Evolutionary conservation across 1,139 yeast genomes (phyloP).

Genomic region (Saccharomyces pastorianus): DNA sequence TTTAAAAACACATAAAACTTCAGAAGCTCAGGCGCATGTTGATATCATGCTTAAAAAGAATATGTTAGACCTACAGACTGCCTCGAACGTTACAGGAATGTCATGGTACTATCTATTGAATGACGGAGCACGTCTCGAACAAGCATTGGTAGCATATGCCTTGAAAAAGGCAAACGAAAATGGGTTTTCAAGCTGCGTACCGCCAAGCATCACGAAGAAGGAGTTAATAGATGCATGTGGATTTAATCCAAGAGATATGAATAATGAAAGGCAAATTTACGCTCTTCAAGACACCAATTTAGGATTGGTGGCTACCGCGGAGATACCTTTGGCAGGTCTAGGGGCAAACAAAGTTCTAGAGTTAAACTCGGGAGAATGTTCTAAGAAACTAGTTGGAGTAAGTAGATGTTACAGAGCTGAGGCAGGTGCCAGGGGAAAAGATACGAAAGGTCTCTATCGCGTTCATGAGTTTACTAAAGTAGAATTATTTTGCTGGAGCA

Average conservation of each 20-base stretch:
- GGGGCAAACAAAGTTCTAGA: slow-evolving; percentile 38
- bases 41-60: slow-evolving; percentile 35
- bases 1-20: slow-evolving; percentile 21
- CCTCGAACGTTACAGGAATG: slow-evolving; percentile 70
- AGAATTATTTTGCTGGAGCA: slow-evolving; percentile 78
- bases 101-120: slow-evolving; percentile 84
- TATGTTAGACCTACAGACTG: slow-evolving; percentile 61
- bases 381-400: slow-evolving; percentile 60
- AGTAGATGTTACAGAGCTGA: slow-evolving; percentile 91
- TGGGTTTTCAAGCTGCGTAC: slow-evolving; percentile 67
- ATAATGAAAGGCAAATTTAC: slow-evolving; percentile 81
- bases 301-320: slow-evolving; percentile 90
- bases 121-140: slow-evolving; percentile 84
- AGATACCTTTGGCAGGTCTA: slow-evolving; percentile 83
- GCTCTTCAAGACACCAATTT: slow-evolving; percentile 42
- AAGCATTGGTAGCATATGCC: slow-evolving; percentile 78
- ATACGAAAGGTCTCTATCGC: slow-evolving; percentile 84
- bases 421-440: slow-evolving; percentile 94
- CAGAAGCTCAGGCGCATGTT: slow-evolving; percentile 49
- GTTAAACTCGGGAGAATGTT: slow-evolving; percentile 23
- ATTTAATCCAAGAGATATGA: slow-evolving; percentile 85
- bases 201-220: slow-evolving; percentile 78
- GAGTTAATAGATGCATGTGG: slow-evolving; percentile 88
- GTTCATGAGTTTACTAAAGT: slow-evolving; percentile 98
- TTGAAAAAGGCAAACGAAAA: slow-evolving; percentile 52